Evolutionary conservation across 2,329 filamentous ascomycete species (phyloP), one percentile per base, ranked within the genome.

Genomic region (Claviceps pazoutovae): DNA sequence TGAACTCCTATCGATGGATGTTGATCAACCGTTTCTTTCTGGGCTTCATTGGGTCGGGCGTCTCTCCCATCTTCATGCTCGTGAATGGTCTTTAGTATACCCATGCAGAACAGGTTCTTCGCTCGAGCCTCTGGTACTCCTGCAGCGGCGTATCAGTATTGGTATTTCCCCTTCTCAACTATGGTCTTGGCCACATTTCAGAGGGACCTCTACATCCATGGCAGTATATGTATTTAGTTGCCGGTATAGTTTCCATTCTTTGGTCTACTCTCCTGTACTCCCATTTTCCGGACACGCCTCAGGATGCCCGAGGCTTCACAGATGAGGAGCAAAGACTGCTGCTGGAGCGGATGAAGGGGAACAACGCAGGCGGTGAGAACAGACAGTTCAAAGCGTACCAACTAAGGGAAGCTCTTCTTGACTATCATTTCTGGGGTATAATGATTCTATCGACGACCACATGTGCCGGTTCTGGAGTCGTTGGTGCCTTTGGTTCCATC

Each of bases 41-140:
- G 2, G 68, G 66, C 2, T 52, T 66, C 4, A 61, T 68, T 19
- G 68, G 70, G 53, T 61, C 55, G 16, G 63, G 57, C 47, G 61
- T 62, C 21, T 64, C 56, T 47, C 67, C 56, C 48, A 66, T 61
- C 1, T 70, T 69, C 48, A 67, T 70, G 41, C 58, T 68, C 4
- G 57, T 69, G 1, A 66, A 67, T 50, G 64, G 62, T 3, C 62
- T 69, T 41, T 70, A 68, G 68, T 69, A 68, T 50, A 68, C 66
- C 1, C 61, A 66, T 8, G 58, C 61, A 3, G 67, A 70, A 41
- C 67, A 70, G 48, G 65, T 65, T 2, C 14, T 46, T 19, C 44
- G 44, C 16, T 46, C 44, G 26, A 46, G 44, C n/a, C 14, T 58
- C 51, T 69, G 66, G 61, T 66, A 67, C 48, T 68, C 66, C 5